These are phyloP conservation scores for Penicillium italicum DNA, from an alignment of 2,329 filamentous ascomycete species.

Conservation along the genomic window DNA sequence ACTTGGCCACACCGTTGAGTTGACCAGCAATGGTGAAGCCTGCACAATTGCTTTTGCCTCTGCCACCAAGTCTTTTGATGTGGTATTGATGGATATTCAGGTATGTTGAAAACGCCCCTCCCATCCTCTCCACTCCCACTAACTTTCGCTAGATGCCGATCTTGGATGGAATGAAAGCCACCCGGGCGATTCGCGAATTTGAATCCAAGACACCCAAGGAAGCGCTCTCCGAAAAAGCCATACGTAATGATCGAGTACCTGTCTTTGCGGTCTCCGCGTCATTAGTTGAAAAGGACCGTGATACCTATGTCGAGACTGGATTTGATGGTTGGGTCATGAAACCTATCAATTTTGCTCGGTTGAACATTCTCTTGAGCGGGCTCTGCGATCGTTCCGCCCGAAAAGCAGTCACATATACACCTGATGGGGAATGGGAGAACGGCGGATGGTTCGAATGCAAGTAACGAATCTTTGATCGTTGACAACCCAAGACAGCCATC, in stretches of 20 bases:
- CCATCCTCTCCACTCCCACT: neutral
- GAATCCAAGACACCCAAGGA: conserved; percentile 56
- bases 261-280: conserved; percentile 89
- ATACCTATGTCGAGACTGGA: conserved; percentile 69
- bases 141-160: conserved; percentile 73
- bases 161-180: conserved; percentile 78
- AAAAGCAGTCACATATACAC: conserved; percentile 62
- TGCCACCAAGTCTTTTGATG: conserved; percentile 63
- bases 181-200: conserved; percentile 75
- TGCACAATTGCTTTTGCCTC: conserved; percentile 70
- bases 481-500: neutral
- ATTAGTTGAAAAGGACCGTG: conserved; percentile 65
- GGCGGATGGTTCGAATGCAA: conserved; percentile 71
- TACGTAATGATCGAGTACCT: conserved; percentile 64
- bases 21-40: conserved; percentile 81
- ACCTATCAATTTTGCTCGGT: conserved; percentile 70
- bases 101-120: conserved; percentile 47
- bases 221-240: conserved; percentile 55
- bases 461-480: conserved; percentile 15
- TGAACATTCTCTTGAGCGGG: conserved; percentile 60
- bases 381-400: conserved; percentile 61
- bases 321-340: conserved; percentile 93
- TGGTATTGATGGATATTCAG: conserved; percentile 92
- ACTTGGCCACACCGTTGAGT: conserved; percentile 64
- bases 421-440: conserved; percentile 70